Base-by-base conservation (phyloP, 2,329 filamentous ascomycete species). In the Aspergillus sergii region DNA sequence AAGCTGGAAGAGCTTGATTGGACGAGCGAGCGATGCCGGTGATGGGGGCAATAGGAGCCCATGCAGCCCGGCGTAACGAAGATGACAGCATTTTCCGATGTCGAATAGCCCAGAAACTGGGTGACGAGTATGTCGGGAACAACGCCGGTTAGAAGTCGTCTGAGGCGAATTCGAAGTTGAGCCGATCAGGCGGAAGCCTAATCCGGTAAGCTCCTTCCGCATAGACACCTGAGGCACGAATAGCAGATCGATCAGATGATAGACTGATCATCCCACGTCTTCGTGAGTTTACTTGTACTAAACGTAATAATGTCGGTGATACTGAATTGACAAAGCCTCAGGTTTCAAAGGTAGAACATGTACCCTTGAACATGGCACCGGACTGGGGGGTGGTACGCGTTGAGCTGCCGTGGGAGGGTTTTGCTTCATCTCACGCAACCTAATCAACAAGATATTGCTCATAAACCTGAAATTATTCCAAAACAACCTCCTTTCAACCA, bases 31-130 rank as follows among this genome's bases (percentile, higher is more conserved):
- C 70, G 48, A 78, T 67, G 34, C 72, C 73, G 46, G 78, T 69
- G 36, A 78, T 68, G 51, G 73, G 64, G 39, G 70, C 71, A 60
- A 73, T 71, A 45, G 76, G 72, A 63, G 76, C 71, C 72, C 80
- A 79, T 68, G 76, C 79, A 64, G 77, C 79, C 69, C 79, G 78
- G 72, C 80, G 79, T 71, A 82, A 67, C 55, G 81, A 82, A 59
- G 78, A 80, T 55, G 80, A 78, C 68, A 82, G 72, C 80, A 83
- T 83, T 60, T 65, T 75, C 36, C 39, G 46, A 57, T 67, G 67
- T 61, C 56, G 59, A 46, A 65, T 58, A 59, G 66, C 73, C 72
- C 71, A 73, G 69, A 51, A 63, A 61, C 65, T 71, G 69, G 62
- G 62, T 63, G 57, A 66, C 57, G 64, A 69, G 64, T 66, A 68